Evolutionary conservation across 2,329 filamentous ascomycete species (phyloP), one percentile per base, ranked within the genome.

Genomic region (Aspergillus calidoustus): DNA sequence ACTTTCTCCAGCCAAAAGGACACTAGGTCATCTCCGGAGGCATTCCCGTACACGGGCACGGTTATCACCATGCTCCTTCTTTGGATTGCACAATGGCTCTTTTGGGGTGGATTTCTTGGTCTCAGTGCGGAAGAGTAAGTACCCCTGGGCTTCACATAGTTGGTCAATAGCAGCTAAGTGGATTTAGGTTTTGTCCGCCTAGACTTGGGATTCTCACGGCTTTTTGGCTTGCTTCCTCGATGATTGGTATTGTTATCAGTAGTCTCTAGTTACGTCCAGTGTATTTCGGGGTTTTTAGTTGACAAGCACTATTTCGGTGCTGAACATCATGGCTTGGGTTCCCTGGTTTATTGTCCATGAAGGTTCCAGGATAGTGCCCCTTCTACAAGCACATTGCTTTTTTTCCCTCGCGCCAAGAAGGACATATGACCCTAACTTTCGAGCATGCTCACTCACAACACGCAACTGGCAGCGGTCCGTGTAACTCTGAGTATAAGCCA

Each of bases 91-190:
- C 59, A 61, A 25, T 57, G 47, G 48, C 23, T 61, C 34, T 61
- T 61, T 23, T 61, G 59, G 59, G n/a, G n/a, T 41, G 52, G 59
- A 25, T 57, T 48, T 43, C 53, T 61, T 41, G 34, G 59, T 23
- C 47, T 61, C 8, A 52, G 46, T 34, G 48, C 38, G 2, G 53
- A 61, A 22, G 48, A 57, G 52, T 61, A 57, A 4, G 52, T 61
- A 47, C 47, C 41, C 8, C 28, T 48, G 4, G 46, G 31, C 34
- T 6, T 1, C n/a, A 11, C 13, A 15, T 46, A 48, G 13, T 56
- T 22, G 28, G 31, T 55, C 6, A 11, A 47, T 13, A 44, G 51
- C 19, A 8, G n/a, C 51, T 60, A 47, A 60, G 17, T 5, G 25
- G 38, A 30, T n/a, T 22, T 43, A 61, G 59, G 47, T 52, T 61